phyloP scores from a whole-genome alignment of 2,329 filamentous ascomycete species.

The Huntiella moniliformis region DNA sequence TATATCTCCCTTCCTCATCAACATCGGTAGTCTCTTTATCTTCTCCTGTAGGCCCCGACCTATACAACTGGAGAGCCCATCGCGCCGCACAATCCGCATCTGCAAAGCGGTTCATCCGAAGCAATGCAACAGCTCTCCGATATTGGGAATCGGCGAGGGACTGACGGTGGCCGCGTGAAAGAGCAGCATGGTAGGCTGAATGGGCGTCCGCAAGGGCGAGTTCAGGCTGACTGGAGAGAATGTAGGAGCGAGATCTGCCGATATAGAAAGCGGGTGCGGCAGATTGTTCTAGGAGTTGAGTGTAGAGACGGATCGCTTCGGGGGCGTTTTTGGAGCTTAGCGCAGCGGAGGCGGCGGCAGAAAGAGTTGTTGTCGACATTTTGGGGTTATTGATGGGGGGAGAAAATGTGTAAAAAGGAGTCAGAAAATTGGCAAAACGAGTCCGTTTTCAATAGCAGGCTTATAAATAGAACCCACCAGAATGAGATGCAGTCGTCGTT shows the following conservation, averaged over 20 bases:
- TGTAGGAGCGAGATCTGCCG: constrained; percentile 61
- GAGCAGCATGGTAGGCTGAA: constrained; percentile 40
- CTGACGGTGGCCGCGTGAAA: constrained; percentile 52
- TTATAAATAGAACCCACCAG: not conserved
- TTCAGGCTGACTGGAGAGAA: constrained; percentile 40
- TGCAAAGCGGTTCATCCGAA: constrained; percentile 49
- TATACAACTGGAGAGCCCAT: constrained; percentile 29
- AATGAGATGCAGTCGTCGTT: not conserved
- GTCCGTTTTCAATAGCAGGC: not conserved
- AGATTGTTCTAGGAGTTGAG: constrained; percentile 45
- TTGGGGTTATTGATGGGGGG: not conserved
- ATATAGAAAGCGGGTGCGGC: constrained; percentile 62
- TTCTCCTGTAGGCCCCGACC: constrained; percentile 16
- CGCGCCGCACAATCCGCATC: constrained; percentile 56
- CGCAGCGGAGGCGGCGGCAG: constrained; percentile 33
- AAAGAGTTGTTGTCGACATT: constrained; percentile 23
- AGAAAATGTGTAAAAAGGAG: not conserved
- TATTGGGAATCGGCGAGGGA: constrained; percentile 68
- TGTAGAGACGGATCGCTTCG: constrained; percentile 49
- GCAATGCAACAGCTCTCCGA: constrained; percentile 56
- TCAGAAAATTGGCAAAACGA: not conserved
- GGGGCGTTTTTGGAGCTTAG: constrained; percentile 44
- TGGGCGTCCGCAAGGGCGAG: constrained; percentile 54
- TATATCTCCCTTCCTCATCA: constrained; percentile 30
- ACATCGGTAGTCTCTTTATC: constrained; percentile 14